phyloP scores from a whole-genome alignment of 768 basidiomycete species.

The Harrya chromipes region DNA sequence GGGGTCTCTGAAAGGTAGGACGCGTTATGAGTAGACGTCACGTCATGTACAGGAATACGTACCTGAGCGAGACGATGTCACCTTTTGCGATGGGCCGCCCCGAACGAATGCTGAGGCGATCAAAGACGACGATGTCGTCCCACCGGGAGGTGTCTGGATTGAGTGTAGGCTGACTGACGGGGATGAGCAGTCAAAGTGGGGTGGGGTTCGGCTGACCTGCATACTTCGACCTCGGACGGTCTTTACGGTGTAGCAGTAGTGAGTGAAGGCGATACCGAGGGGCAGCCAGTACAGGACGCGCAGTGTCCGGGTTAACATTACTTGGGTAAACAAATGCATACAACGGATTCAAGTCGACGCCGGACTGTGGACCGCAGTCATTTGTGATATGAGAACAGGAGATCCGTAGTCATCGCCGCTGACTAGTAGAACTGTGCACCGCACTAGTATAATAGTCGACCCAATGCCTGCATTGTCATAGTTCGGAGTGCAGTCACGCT shows the following conservation, averaged over 20 bases:
- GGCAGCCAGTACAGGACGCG: constrained; percentile 58
- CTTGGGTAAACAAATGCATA: too few species aligned
- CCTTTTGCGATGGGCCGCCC: constrained; percentile 44
- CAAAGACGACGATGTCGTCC: constrained; percentile 64
- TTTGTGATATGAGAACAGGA: too few species aligned
- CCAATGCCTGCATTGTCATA: too few species aligned
- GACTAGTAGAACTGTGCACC: too few species aligned
- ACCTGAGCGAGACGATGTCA: constrained; percentile 68
- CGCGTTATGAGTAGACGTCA: not conserved
- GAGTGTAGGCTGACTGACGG: constrained; percentile 60
- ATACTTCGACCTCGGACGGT: constrained; percentile 63
- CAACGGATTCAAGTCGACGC: too few species aligned
- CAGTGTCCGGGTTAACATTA: not conserved
- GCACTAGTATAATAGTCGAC: not conserved
- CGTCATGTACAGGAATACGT: constrained; percentile 2
- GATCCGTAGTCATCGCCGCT: too few species aligned
- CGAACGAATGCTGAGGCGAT: constrained; percentile 43
- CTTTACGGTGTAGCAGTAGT: constrained; percentile 52
- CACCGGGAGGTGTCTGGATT: constrained; percentile 65
- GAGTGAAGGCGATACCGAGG: constrained; percentile 43
- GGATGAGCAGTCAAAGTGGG: not conserved
- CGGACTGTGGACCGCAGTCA: too few species aligned
- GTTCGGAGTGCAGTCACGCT: not conserved
- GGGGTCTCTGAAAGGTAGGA: constrained; percentile 49
- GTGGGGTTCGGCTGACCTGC: constrained; percentile 49